Conservation (phyloP, 306 rosid genomes). For the Prunus persica region Prunus_persica_NCBIv2 NC_034012.1:5601001-5601500, state of each 20-base stretch:
- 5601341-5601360: neutral
- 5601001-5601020: too few relatives aligned
- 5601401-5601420: slow-evolving; percentile 3
- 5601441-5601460: neutral
- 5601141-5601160: neutral
- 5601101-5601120: too few relatives aligned
- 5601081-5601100: too few relatives aligned
- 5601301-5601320: neutral
- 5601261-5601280: neutral
- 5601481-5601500: neutral
- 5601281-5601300: neutral
- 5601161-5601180: neutral
- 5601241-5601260: neutral
- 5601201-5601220: neutral
- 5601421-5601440: neutral
- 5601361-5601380: neutral
- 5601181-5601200: too few relatives aligned
- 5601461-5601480: neutral
- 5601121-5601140: too few relatives aligned
- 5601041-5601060: too few relatives aligned
- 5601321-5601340: neutral
- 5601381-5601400: neutral
- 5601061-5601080: too few relatives aligned
- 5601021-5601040: too few relatives aligned
- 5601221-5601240: neutral